phyloP scores from a whole-genome alignment of 345 rosid species.

The Syzygium oleosum region DNA sequence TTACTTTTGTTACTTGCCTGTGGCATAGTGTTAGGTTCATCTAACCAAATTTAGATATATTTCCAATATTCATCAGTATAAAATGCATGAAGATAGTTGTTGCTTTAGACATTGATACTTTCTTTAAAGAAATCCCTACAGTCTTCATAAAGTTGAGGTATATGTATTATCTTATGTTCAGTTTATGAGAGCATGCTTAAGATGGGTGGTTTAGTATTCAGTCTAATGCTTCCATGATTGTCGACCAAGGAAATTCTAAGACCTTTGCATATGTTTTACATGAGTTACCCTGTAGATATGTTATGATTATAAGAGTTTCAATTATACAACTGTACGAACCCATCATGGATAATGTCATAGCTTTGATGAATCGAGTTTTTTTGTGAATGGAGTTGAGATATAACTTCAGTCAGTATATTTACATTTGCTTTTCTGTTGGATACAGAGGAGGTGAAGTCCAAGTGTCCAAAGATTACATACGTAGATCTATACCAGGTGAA shows the following conservation, averaged over 20 bases:
- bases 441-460: constrained; percentile 75
- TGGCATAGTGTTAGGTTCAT: too few relatives aligned
- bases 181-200: neutral
- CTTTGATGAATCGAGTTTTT: neutral
- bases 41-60: too few relatives aligned
- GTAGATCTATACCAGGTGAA: constrained; percentile 67
- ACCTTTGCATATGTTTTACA: neutral
- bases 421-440: neutral
- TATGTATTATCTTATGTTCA: neutral
- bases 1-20: too few relatives aligned
- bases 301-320: neutral
- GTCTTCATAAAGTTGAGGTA: neutral
- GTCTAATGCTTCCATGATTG: neutral
- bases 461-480: constrained; percentile 68
- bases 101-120: neutral
- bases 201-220: neutral
- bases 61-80: neutral
- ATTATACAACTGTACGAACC: neutral
- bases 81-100: neutral
- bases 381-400: neutral
- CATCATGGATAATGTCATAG: neutral
- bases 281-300: neutral
- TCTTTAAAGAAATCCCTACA: neutral
- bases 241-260: neutral
- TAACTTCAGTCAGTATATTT: neutral